These are phyloP conservation scores for Artemisia annua DNA, from an alignment of 129 eudicot species.

Conservation along the genomic window DNA sequence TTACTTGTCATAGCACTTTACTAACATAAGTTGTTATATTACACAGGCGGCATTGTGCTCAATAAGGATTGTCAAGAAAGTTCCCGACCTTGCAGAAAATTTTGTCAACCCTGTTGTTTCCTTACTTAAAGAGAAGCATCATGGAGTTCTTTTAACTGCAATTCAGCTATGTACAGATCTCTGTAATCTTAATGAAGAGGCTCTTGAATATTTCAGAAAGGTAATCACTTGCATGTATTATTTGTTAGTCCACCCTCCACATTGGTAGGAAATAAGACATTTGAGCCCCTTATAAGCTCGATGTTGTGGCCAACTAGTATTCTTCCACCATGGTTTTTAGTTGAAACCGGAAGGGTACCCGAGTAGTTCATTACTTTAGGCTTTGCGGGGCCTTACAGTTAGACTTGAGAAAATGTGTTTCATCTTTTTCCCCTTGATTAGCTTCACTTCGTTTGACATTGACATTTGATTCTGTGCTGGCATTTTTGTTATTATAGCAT, in stretches of 20 bases:
- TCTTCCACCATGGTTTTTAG: no score
- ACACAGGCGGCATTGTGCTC: slow-evolving; percentile 93
- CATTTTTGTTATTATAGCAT: neutral
- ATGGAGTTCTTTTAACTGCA: slow-evolving; percentile 85
- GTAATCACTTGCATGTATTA: slow-evolving; percentile 33
- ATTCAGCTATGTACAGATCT: slow-evolving; percentile 85
- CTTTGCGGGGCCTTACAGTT: no score
- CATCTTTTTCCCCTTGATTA: no score
- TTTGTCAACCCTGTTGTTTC: slow-evolving; percentile 82
- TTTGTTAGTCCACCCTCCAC: no score
- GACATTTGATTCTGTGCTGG: neutral
- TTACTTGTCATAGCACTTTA: no score
- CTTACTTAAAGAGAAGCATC: slow-evolving; percentile 93
- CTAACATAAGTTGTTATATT: slow-evolving; percentile 18
- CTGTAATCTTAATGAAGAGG: slow-evolving; percentile 77
- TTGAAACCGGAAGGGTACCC: no score
- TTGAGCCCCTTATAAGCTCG: no score
- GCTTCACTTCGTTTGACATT: neutral
- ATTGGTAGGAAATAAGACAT: no score
- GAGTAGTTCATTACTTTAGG: no score
- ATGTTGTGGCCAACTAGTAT: no score
- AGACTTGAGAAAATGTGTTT: no score
- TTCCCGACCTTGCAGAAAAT: slow-evolving; percentile 90
- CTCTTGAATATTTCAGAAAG: slow-evolving; percentile 92
- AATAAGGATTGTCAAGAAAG: slow-evolving; percentile 92